Base-by-base conservation (phyloP, 208 protist species). In the Trypanosoma cruzi region DNA sequence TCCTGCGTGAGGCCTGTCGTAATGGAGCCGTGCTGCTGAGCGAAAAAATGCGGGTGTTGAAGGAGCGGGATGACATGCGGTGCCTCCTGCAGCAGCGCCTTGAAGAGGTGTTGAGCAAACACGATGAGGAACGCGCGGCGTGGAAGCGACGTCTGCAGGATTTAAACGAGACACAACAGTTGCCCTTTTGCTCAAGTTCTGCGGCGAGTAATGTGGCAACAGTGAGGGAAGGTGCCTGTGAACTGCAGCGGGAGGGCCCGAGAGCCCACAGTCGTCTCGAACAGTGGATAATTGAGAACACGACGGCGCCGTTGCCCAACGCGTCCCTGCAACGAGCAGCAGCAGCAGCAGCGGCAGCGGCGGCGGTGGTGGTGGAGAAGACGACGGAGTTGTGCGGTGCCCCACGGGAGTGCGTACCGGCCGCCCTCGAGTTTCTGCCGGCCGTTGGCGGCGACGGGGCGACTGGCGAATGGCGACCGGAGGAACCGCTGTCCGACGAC, bases 11-110 rank as follows among this genome's bases (percentile, higher is more conserved):
- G 22, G 32, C 20, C 10, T 71, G 28, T 40, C 58, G 59, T 13
- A 44, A 65, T 31, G 54, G 24, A 16, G 67, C 32, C 8, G 34
- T 46, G 26, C 32, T 63, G 34, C 48, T 69, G 32, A 55, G n/a
- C 22, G 50, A 70, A 42, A 68, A 71, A 36, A 24, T 26, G 20
- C 73, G 24, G 55, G 37, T 40, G 13, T 28, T 59, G 4, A 32
- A 7, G 28, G 64, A 65, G 20, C 62, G 52, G 3, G 64, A 68
- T 49, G 60, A 54, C 24, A 52, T 40, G 6, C 7, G 77, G 58
- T 40, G 54, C 6, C 62, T 54, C 29, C 63, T 81, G 56, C 81
- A 69, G 31, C 63, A 56, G 3, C 46, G 32, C 7, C 63, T 62
- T 28, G 68, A 70, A 13, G 67, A 71, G 44, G 66, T 24, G 36